These are phyloP conservation scores for Stereocaulon alpinum DNA, from an alignment of 495 filamentous ascomycete species.

Conservation along the genomic window DNA sequence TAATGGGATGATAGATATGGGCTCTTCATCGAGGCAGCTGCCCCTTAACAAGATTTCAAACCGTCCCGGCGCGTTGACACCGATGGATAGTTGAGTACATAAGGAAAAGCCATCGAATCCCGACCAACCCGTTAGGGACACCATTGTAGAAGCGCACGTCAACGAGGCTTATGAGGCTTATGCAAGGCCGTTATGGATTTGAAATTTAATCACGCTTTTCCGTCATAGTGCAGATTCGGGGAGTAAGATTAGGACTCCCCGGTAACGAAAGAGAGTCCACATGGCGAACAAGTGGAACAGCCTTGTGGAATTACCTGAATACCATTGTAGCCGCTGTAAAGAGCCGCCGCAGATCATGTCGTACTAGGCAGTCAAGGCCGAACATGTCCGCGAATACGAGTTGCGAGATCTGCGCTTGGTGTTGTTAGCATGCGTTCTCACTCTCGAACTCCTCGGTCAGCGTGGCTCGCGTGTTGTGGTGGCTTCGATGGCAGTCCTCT, in stretches of 20 bases:
- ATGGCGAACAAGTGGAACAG: neutral
- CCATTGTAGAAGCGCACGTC: too few relatives aligned
- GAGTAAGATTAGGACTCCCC: neutral
- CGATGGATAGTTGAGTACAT: too few relatives aligned
- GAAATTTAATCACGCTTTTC: neutral
- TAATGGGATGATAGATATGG: too few relatives aligned
- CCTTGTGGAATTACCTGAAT: neutral
- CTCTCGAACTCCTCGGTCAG: too few relatives aligned
- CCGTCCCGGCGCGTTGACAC: too few relatives aligned
- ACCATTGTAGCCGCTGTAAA: slow-evolving; percentile 2
- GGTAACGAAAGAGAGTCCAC: neutral
- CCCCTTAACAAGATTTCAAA: neutral
- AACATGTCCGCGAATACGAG: slow-evolving; percentile 5
- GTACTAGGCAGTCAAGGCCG: neutral
- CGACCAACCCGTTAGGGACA: too few relatives aligned
- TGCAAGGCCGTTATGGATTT: slow-evolving; percentile 1
- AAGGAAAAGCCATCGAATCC: too few relatives aligned
- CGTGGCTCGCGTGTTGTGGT: neutral
- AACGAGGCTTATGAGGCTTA: neutral
- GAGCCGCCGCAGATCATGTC: neutral
- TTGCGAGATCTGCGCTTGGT: neutral
- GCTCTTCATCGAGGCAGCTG: neutral
- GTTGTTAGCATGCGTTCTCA: too few relatives aligned
- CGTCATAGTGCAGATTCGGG: neutral
- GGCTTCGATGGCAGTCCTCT: neutral